Evolutionary conservation across 2,329 filamentous ascomycete species (phyloP), one percentile per base, ranked within the genome.

Genomic region (Nemania sp.): DNA sequence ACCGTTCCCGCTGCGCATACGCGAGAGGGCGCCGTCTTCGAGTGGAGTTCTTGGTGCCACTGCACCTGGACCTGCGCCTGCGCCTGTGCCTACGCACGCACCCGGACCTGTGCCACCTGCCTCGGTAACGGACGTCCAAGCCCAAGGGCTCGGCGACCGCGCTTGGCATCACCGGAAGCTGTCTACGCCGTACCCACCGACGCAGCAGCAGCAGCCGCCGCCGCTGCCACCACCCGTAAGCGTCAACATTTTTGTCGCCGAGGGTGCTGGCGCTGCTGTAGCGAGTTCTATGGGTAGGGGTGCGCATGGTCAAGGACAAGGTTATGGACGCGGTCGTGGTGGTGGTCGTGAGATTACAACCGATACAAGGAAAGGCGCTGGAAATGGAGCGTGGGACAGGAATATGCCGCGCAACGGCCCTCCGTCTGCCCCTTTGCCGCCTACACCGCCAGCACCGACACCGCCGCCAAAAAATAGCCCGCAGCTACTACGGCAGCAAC

Each of bases 121-220:
- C n/a, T n/a, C n/a, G n/a, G n/a, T n/a, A n/a, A n/a, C n/a, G n/a
- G n/a, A n/a, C n/a, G n/a, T n/a, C n/a, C n/a, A n/a, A n/a, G n/a
- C n/a, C n/a, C n/a, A n/a, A n/a, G n/a, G 40, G 8, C 59, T 66
- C 2, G 66, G 64, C 22, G 62, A 67, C 15, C 65, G 65, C 24
- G 66, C 66, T 12, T 68, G 66, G 65, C 63, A 67, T 46, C 57
- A 64, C 8, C 59, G 64, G 33, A 65, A 63, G 42, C 26, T 65
- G 2, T 68, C 63, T 2, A 58, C 56, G 9, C 41, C 60, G 6
- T 65, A 59, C 28, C 61, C 54, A 33, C 64, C 65, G 8, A 54
- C 60, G 14, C 33, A 23, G n/a, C 31, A 8, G n/a, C 31, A 5
- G 31, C 34, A 20, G 15, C 34, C 33, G 33, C 15, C 33, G 31